A percentile compares a stretch with the other conserved stretches of the same genome.
phyloP scores from a whole-genome alignment of 257 asterid genomes.

The Nicotiana attenuata region DNA sequence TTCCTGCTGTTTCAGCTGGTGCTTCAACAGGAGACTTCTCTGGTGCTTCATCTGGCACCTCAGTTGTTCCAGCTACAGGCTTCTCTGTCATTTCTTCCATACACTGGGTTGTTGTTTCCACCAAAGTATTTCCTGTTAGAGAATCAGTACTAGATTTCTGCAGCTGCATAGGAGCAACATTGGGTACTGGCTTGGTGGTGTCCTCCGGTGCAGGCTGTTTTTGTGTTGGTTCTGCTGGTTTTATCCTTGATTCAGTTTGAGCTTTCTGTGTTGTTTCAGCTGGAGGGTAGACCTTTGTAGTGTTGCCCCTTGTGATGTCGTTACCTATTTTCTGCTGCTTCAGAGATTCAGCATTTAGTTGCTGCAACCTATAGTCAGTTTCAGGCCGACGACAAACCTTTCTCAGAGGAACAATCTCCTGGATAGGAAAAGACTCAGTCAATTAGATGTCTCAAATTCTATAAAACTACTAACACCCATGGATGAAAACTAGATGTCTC shows the following conservation, averaged over 20 bases:
- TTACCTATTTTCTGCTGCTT: constrained; percentile 34
- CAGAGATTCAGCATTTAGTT: constrained; percentile 30
- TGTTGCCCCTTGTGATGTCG: constrained; percentile 26
- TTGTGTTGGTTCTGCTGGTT: not conserved
- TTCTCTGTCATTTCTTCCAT: constrained; percentile 9
- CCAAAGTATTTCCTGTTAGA: constrained; percentile 20
- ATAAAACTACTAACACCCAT: not conserved
- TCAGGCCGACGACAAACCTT: constrained; percentile 60
- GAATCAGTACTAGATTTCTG: constrained; percentile 24
- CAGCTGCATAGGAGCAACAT: constrained; percentile 8
- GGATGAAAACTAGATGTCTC: not conserved
- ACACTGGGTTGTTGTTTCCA: not conserved
- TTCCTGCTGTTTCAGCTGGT: not conserved
- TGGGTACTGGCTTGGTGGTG: not conserved
- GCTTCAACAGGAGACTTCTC: not conserved
- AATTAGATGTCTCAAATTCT: not conserved
- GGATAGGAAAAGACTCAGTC: not conserved
- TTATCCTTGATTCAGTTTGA: not conserved
- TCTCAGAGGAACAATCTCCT: constrained; percentile 77
- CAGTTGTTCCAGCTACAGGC: not conserved
- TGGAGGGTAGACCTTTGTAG: constrained; percentile 16
- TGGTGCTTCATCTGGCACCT: not conserved
- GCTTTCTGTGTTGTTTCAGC: constrained; percentile 17
- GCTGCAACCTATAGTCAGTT: constrained; percentile 58
- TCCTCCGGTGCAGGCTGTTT: constrained; percentile 14